Conservation (phyloP, 2,329 filamentous ascomycete genomes). For the Stagonosporopsis rhizophila region DNA sequence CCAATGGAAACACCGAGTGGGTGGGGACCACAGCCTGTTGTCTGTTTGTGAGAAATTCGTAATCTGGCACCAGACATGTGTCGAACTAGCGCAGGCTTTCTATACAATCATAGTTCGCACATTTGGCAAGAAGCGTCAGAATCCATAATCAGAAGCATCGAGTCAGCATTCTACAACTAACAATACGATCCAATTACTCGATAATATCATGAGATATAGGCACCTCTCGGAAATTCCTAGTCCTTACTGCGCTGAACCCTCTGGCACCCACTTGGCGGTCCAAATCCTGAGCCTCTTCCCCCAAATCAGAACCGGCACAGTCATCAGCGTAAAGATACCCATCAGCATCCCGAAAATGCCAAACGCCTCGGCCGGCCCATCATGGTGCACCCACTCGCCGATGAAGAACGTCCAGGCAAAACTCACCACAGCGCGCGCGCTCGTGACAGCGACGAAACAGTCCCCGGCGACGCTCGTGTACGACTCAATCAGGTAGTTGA, state of each 20-base stretch:
- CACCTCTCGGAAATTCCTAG: too few species aligned
- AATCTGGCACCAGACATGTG: too few species aligned
- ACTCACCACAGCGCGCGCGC: constrained; percentile 57
- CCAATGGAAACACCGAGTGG: too few species aligned
- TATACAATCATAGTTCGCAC: too few species aligned
- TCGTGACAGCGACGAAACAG: constrained; percentile 63
- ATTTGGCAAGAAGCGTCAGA: too few species aligned
- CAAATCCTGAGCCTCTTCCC: constrained; percentile 54
- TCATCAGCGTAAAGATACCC: constrained; percentile 55
- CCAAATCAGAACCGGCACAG: constrained; percentile 48
- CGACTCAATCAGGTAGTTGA: constrained; percentile 60
- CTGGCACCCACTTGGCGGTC: constrained; percentile 45
- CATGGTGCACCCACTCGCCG: constrained; percentile 54
- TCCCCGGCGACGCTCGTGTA: constrained; percentile 58
- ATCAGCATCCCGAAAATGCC: constrained; percentile 62
- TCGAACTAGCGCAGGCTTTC: too few species aligned
- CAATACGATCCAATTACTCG: too few species aligned
- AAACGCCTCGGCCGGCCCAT: constrained; percentile 58
- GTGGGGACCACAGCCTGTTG: too few species aligned
- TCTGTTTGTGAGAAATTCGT: too few species aligned
- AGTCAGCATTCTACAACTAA: too few species aligned
- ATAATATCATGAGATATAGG: neutral
- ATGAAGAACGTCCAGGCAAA: constrained; percentile 65
- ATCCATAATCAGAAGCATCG: too few species aligned
- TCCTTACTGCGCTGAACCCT: constrained; percentile 22